Base-by-base conservation (phyloP, 1,284 basidiomycete species). In the Puccinia coronata region DNA sequence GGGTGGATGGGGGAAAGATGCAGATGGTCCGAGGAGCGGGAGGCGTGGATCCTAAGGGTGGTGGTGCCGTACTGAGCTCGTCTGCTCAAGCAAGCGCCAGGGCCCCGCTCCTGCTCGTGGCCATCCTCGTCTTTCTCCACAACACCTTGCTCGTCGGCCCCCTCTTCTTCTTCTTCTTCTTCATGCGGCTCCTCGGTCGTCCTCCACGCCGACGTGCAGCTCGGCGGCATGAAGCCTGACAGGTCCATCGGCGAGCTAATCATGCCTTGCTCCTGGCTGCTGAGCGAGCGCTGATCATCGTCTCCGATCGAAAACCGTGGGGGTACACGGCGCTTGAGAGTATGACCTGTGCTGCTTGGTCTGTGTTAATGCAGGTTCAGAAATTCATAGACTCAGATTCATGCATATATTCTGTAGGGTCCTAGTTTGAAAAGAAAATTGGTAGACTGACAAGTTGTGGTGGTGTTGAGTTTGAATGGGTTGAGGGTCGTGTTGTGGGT, bases 181-280 rank as follows among this genome's bases (percentile, higher is more conserved):
- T 39, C 59, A 14, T 63, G 34, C 6, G 18, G 59, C 59, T 63
- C 34, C 4, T 12, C 59, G 11, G 34, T 23, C 34, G 34, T 63
- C 6, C 59, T 31, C 59, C 59, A 63, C 16, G 39, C 34, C 59
- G 59, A 63, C 3, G 1, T 39, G 14, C 18, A 2, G 59, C 34
- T 63, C 59, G 67, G 67, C 3, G 41, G 67, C 67, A 55, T 53
- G 36, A 73, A 73, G 6, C 47, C 70, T 11, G 70, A 73, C 5
- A 73, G 25, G n/a, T 73, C 70, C 43, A 73, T 25, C 25, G 70
- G 70, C 23, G 70, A 25, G 16, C 36, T 53, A 36, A 73, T 55
- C 70, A 55, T 73, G 20, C 57, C 53, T 34, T 55, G 2, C 3
- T 73, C 53, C 3, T 51, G 70, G 4, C 28, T 73, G n/a, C 16